These are phyloP conservation scores for Saccharomyces hybrid DNA, from an alignment of 1,139 yeast species.

Conservation along the genomic window DNA sequence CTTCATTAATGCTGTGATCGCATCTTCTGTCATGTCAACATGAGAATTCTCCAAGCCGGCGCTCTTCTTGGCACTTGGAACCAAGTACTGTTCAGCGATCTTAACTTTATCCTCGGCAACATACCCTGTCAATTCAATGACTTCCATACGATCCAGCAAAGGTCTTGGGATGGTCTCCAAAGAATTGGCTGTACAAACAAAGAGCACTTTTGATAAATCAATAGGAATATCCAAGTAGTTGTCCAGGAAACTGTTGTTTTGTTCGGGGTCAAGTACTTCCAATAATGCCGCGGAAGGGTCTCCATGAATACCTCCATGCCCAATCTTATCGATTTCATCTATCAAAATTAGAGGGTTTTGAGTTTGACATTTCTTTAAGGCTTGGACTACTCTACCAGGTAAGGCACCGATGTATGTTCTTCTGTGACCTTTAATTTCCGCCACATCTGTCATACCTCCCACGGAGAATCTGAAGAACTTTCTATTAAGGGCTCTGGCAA, in stretches of 20 bases:
- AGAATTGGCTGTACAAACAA: conserved; percentile 95
- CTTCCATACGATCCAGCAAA: conserved; percentile 93
- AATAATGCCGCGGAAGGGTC: conserved; percentile 96
- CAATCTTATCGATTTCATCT: conserved; percentile 89
- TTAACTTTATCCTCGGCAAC: conserved; percentile 88
- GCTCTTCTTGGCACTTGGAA: conserved; percentile 74
- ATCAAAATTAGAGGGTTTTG: conserved; percentile 87
- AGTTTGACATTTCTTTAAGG: conserved; percentile 80
- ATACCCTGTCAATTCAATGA: conserved; percentile 88
- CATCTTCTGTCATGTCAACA: conserved; percentile 59
- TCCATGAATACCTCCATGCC: conserved; percentile 59
- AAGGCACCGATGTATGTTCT: conserved; percentile 95
- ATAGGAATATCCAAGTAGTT: conserved; percentile 90
- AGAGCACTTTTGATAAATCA: conserved; percentile 83
- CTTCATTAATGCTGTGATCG: conserved; percentile 65
- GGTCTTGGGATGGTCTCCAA: conserved; percentile 91
- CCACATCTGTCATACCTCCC: conserved; percentile 95
- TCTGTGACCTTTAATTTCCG: conserved; percentile 95
- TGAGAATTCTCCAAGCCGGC: conserved; percentile 72
- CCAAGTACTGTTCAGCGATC: conserved; percentile 80
- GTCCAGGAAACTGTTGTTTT: conserved; percentile 81
- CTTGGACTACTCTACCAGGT: conserved; percentile 89
- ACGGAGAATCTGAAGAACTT: conserved; percentile 87
- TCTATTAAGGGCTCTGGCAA: conserved; percentile 81
- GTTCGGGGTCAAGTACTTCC: conserved; percentile 94